Percentiles rank a stretch among this genome's conserved stretches.
phyloP scores from a whole-genome alignment of 805 yeast species.

The Hanseniaspora singularis region DNA sequence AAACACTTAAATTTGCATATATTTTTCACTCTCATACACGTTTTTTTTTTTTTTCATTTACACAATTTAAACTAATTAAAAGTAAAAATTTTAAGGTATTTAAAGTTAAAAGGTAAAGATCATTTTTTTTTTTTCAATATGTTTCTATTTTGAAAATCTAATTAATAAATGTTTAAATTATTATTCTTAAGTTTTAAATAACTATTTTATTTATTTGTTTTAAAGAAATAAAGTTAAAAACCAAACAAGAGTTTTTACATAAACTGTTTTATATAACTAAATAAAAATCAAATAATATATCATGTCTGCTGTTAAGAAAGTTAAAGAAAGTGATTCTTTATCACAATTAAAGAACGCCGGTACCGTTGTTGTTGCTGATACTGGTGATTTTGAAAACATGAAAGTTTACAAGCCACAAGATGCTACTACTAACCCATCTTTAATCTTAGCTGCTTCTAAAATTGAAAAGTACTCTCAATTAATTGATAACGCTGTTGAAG shows the following conservation, averaged over 20 bases:
- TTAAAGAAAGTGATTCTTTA: slow-evolving; percentile 50
- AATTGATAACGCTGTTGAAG: slow-evolving; percentile 83
- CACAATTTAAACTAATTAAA: too few species aligned
- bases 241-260: not conserved
- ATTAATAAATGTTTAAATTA: too few species aligned
- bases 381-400: slow-evolving; percentile 96
- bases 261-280: not conserved
- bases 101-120: too few species aligned
- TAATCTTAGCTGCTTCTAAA: slow-evolving; percentile 90
- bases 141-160: too few species aligned
- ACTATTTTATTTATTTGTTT: too few species aligned
- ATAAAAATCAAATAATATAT: not conserved
- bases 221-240: slow-evolving; percentile 7
- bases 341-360: slow-evolving; percentile 92
- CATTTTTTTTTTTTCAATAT: too few species aligned
- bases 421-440: slow-evolving; percentile 97
- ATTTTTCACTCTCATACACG: too few species aligned
- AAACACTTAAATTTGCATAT: too few species aligned
- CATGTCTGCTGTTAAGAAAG: slow-evolving; percentile 27
- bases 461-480: slow-evolving; percentile 79
- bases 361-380: slow-evolving; percentile 93
- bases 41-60: too few species aligned
- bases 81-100: too few species aligned
- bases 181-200: too few species aligned
- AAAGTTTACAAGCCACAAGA: slow-evolving; percentile 98